Conservation (phyloP, 1,139 yeast species). For the Geotrichum macrosporum region DNA sequence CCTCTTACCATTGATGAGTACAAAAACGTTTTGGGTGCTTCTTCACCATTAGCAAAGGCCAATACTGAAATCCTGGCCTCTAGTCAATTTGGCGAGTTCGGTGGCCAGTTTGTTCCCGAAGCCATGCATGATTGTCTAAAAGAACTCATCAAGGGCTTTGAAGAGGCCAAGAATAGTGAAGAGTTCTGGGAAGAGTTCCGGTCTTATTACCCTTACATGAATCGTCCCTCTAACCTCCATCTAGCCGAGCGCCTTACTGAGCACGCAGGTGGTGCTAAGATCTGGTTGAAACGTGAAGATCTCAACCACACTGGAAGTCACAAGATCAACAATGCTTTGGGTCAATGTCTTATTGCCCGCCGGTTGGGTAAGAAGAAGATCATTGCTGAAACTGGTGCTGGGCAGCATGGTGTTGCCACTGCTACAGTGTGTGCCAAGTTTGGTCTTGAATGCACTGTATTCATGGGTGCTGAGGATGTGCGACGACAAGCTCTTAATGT, state of each 20-base stretch:
- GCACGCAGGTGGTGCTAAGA: slow-evolving; percentile 91
- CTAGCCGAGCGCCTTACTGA: slow-evolving; percentile 85
- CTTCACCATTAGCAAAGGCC: slow-evolving; percentile 25
- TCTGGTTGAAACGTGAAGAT: slow-evolving; percentile 98
- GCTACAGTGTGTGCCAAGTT: slow-evolving; percentile 99
- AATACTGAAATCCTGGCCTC: slow-evolving; percentile 22
- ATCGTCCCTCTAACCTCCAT: slow-evolving; percentile 92
- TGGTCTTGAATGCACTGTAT: slow-evolving; percentile 91
- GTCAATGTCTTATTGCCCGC: slow-evolving; percentile 87
- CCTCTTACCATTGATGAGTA: slow-evolving; percentile 20
- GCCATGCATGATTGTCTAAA: slow-evolving; percentile 85
- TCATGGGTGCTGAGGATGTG: slow-evolving; percentile 99
- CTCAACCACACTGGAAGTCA: slow-evolving; percentile 97
- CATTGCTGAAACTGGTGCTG: slow-evolving; percentile 99
- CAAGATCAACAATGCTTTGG: slow-evolving; percentile 92
- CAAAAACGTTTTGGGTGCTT: slow-evolving; percentile 34
- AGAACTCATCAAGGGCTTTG: slow-evolving; percentile 84
- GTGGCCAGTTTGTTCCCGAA: slow-evolving; percentile 99
- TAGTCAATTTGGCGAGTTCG: slow-evolving; percentile 80
- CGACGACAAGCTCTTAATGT: slow-evolving; percentile 98
- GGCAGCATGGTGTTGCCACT: slow-evolving; percentile 99
- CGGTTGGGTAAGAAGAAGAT: slow-evolving; percentile 86
- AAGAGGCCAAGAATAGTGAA: slow-evolving; percentile 81
- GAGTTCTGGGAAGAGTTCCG: slow-evolving; percentile 89
- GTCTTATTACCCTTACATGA: slow-evolving; percentile 80